Base-by-base conservation (phyloP, 257 asterid genomes). In the Fraxinus excelsior region DNA sequence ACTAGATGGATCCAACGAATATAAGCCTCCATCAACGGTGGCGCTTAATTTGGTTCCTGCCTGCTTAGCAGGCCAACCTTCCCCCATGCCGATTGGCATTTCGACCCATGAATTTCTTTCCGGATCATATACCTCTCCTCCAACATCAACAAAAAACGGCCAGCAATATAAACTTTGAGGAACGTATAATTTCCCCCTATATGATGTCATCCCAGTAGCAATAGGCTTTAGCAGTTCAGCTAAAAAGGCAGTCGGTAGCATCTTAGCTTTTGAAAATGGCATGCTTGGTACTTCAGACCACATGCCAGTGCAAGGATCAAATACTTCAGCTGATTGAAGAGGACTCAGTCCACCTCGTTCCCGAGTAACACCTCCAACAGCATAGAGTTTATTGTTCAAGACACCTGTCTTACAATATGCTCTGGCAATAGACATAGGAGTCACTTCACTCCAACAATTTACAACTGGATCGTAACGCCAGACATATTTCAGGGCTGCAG, bases 1-100 rank as follows among this genome's bases (percentile, higher is more conserved):
- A 83, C 80, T 85, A 51, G 97, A 87, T 49, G 98, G 98, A 86
- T 94, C 97, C 87, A 92, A 75, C 0, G 97, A 97, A 58, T 89
- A 94, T 38, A 94, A 83, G 25, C 90, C 97, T 31, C 87, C 98
- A 38, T 94, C 97, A 42, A 94, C 96, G 58, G 88, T 85, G 74
- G 87, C 97, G 25, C 98, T 90, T 81, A 92, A 38, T 78, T 94
- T 94, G 0, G 97, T 89, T 66, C 98, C 98, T 3, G 97, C 97
- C 82, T 92, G 97, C 84, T 90, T 82, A 9, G 98, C 96, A n/a
- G 97, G 97, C 98, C 99, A 94, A 16, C 99, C 97, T 75, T 91
- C 99, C 4, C 97, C 99, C 99, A 94, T 92, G 74, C 99, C 97
- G 26, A 75, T 77, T 7, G 97, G 96, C 97, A 94, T 94, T 76